A percentile compares a stretch with the other conserved stretches of the same genome.
Conservation (phyloP, 495 filamentous ascomycete genomes). For the Aspergillus incahuasiensis region DNA sequence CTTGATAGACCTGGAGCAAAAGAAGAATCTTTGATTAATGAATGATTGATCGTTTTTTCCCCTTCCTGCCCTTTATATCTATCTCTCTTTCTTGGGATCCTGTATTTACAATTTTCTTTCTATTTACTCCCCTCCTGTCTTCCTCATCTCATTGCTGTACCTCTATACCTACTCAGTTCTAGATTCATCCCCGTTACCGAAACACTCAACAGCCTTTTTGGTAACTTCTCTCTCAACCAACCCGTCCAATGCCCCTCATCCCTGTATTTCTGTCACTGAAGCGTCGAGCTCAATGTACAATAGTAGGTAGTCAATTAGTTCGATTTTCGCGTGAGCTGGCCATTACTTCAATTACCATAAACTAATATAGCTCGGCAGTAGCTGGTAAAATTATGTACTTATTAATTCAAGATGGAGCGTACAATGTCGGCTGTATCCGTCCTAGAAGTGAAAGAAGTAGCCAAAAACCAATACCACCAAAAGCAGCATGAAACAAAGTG, state of each 20-base stretch:
- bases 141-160: neutral
- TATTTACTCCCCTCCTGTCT: slow-evolving; percentile 14
- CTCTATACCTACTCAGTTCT: slow-evolving; percentile 15
- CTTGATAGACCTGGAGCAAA: slow-evolving; percentile 12
- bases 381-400: neutral
- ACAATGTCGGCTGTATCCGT: neutral
- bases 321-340: slow-evolving; percentile 3
- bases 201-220: slow-evolving; percentile 20
- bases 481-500: neutral
- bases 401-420: neutral
- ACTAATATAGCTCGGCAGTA: slow-evolving; percentile 1
- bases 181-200: slow-evolving; percentile 17
- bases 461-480: neutral
- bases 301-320: slow-evolving; percentile 17
- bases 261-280: slow-evolving; percentile 2
- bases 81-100: neutral
- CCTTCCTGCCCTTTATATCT: slow-evolving; percentile 1
- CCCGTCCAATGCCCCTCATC: slow-evolving; percentile 2
- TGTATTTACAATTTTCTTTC: slow-evolving; percentile 2
- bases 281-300: slow-evolving; percentile 21
- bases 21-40: neutral
- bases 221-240: slow-evolving; percentile 18
- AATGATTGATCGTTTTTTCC: neutral
- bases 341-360: slow-evolving; percentile 5
- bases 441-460: neutral